A percentile compares a stretch with the other conserved stretches of the same genome.
Evolutionary conservation across 2,329 filamentous ascomycete species (phyloP).

Genomic region (Diaporthe longicolla): DNA sequence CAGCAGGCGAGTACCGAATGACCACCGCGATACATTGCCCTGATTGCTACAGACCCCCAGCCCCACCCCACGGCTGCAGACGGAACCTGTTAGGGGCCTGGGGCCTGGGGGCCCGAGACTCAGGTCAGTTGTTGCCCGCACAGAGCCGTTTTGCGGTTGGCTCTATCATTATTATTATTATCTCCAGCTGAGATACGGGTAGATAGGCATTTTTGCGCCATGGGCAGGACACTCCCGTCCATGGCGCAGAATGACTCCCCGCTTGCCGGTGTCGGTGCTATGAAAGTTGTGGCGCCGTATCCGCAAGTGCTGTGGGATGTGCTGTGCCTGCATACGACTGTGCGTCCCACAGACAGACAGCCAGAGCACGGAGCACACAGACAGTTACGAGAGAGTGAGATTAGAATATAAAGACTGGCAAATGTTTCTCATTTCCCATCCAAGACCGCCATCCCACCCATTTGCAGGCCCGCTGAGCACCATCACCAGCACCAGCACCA

Average conservation of each 20-base stretch:
- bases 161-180: background rate
- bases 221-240: constrained; percentile 4
- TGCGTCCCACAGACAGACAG: background rate
- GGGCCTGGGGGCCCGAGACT: background rate
- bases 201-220: constrained; percentile 5
- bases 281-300: background rate
- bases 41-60: constrained; percentile 17
- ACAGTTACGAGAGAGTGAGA: background rate
- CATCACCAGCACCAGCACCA: background rate
- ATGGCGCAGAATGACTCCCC: background rate
- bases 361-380: background rate
- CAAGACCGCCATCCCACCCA: constrained; percentile 13
- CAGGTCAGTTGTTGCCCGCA: constrained; percentile 1
- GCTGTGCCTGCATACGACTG: background rate
- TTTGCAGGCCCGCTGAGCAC: too few species aligned
- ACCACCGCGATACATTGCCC: constrained; percentile 13
- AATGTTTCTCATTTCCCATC: constrained; percentile 5
- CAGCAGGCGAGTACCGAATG: constrained; percentile 30
- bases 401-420: background rate
- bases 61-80: background rate
- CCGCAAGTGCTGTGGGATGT: background rate
- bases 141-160: constrained; percentile 11
- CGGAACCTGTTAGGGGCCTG: background rate
- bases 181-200: background rate
- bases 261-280: constrained; percentile 7